Evolutionary conservation across 306 rosid genomes (phyloP), one percentile per base, ranked within the genome.

Genomic region (Purshia tridentata): DNA sequence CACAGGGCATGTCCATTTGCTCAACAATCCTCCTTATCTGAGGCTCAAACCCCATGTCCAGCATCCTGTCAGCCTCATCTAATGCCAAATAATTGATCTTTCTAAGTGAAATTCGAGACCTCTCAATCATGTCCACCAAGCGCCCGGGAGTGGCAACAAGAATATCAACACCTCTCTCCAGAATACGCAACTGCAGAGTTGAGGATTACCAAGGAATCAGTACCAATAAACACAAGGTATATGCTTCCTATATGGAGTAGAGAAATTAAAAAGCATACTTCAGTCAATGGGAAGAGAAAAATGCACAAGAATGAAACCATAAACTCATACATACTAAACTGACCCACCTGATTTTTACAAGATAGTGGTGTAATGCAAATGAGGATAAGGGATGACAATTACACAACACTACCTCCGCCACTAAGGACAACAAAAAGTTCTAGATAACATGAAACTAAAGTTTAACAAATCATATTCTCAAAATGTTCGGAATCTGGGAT

Each of bases 21-120:
- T 77, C 74, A 41, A 82, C 78, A 63, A 82, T 82, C 70, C 12
- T 40, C 41, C 85, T 44, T 40, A 82, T 77, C 39, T 82, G 82
- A 5, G 73, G 80, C 63, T 82, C 82, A 69, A 82, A 82, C 22
- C 82, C 85, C 85, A 77, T 82, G 69, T 77, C 85, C 72, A 82
- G 50, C 85, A 82, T 77, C 70, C 82, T 65, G 45, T 82, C 85
- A 48, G 82, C 85, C 79, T 81, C 85, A 65, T 81, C 85, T 14
- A 81, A 6, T 8, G 70, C 70, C 78, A 81, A 77, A 44, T 81
- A 73, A 13, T 74, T 81, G 40, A 81, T 58, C 72, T 18, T 62
- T 23, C 45, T 63, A 41, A 82, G 70, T 2, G 82, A 82, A 73
- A 81, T 64, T 56, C 76, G 48, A 4, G 69, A 59, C 42, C 85